These are phyloP conservation scores for Colletotrichum echinochloae DNA, from an alignment of 2,329 filamentous ascomycete genomes.

Conservation along the genomic window DNA sequence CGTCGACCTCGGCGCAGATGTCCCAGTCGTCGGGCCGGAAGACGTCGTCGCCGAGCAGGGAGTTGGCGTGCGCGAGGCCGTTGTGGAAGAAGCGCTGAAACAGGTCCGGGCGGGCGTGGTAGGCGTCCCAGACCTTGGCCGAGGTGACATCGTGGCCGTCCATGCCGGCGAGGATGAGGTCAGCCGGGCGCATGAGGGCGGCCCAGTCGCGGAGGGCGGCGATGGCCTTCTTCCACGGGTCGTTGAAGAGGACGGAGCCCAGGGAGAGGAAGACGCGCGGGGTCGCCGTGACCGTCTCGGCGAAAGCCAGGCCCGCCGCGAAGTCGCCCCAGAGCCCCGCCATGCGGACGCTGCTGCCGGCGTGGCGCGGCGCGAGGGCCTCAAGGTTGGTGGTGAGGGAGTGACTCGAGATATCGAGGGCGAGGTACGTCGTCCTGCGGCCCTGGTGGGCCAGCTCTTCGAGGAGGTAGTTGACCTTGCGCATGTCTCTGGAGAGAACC, in stretches of 20 bases:
- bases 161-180: constrained; percentile 56
- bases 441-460: constrained; percentile 49
- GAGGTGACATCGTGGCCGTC: constrained; percentile 53
- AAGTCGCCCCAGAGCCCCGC: constrained; percentile 57
- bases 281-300: constrained; percentile 45
- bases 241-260: constrained; percentile 57
- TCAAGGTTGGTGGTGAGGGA: constrained; percentile 52
- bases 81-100: constrained; percentile 54
- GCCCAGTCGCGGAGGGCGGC: constrained; percentile 53
- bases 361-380: constrained; percentile 48
- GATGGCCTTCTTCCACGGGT: constrained; percentile 52
- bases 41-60: constrained; percentile 49
- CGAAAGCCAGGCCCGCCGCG: constrained; percentile 50
- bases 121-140: constrained; percentile 56
- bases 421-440: constrained; percentile 51
- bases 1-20: constrained; percentile 51
- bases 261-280: constrained; percentile 55
- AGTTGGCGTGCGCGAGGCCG: constrained; percentile 54
- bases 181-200: constrained; percentile 49
- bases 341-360: constrained; percentile 48
- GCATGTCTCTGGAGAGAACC: constrained; percentile 50
- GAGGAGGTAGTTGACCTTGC: constrained; percentile 55
- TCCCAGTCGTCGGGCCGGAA: constrained; percentile 55
- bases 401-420: constrained; percentile 54
- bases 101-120: constrained; percentile 53